phyloP scores from a whole-genome alignment of 2,329 filamentous ascomycete species.

The Penicillium sp. region DNA sequence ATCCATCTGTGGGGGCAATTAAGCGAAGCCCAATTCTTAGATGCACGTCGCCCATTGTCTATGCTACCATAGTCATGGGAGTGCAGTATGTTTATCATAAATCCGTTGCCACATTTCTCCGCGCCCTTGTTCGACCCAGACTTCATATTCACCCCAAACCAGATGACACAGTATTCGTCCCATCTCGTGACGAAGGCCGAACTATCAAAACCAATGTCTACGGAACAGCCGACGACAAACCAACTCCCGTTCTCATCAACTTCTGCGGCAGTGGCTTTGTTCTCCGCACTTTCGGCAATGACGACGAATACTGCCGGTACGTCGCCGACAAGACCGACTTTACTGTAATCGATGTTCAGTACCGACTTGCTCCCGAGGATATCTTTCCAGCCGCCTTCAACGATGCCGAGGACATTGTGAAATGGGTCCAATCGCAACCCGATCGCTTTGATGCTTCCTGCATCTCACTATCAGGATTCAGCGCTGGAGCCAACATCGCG shows the following conservation, averaged over 20 bases:
- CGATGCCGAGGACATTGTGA: slow-evolving; percentile 36
- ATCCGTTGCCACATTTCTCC: slow-evolving; percentile 15
- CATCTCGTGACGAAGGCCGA: slow-evolving; percentile 21
- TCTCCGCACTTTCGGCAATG: slow-evolving; percentile 28
- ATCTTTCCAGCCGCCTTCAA: slow-evolving; percentile 40
- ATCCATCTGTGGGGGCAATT: background rate
- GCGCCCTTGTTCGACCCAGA: slow-evolving; percentile 16
- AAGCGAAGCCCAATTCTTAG: background rate
- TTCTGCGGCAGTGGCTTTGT: slow-evolving; percentile 34
- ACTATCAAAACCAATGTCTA: slow-evolving; percentile 31
- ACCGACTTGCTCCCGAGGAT: slow-evolving; percentile 41
- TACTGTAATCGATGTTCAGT: slow-evolving; percentile 38
- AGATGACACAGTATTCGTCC: slow-evolving; percentile 22
- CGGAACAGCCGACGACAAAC: slow-evolving; percentile 2
- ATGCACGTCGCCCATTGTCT: background rate
- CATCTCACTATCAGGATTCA: slow-evolving; percentile 42
- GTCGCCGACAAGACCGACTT: slow-evolving; percentile 22
- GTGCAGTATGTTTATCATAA: slow-evolving; percentile 14
- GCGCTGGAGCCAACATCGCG: slow-evolving; percentile 42
- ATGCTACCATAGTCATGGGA: slow-evolving; percentile 8
- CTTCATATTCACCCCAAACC: slow-evolving; percentile 19
- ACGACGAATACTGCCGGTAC: slow-evolving; percentile 28
- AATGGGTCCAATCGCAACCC: slow-evolving; percentile 31
- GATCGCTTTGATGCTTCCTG: slow-evolving; percentile 29
- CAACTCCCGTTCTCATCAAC: slow-evolving; percentile 28